Conservation (phyloP, 164 flowering plant species). For the Nymphaea colorata region DNA sequence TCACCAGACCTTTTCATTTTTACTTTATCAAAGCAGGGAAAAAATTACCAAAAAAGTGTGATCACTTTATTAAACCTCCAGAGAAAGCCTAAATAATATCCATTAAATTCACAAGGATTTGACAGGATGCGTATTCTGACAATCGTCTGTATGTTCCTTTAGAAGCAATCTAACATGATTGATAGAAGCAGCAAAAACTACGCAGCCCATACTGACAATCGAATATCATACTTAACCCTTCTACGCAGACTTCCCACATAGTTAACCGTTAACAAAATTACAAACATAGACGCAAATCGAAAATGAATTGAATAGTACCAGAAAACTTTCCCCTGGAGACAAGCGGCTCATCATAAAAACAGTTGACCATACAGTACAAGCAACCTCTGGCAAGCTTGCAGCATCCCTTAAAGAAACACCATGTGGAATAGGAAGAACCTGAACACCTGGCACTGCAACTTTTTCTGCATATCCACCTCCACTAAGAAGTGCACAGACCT, state of each 20-base stretch:
- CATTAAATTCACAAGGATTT: too few species aligned
- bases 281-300: not conserved
- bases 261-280: too few species aligned
- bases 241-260: not conserved
- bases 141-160: too few species aligned
- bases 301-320: constrained; percentile 29
- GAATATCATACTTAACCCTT: not conserved
- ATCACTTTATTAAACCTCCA: too few species aligned
- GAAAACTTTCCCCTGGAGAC: constrained; percentile 65
- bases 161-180: too few species aligned
- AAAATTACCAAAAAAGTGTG: too few species aligned
- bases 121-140: too few species aligned
- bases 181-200: too few species aligned
- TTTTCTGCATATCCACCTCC: constrained; percentile 99
- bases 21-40: too few species aligned
- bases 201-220: too few species aligned
- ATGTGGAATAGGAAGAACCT: constrained; percentile 80
- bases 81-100: too few species aligned
- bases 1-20: too few species aligned
- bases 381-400: constrained; percentile 90
- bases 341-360: constrained; percentile 79
- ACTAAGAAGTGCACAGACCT: constrained; percentile 95
- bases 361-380: constrained; percentile 98
- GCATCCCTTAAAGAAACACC: constrained; percentile 80
- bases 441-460: constrained; percentile 80